These are phyloP conservation scores for Amoeboaphelidium protococcarum DNA, from an alignment of 371 early-diverging fungal genomes.

Conservation along the genomic window DNA sequence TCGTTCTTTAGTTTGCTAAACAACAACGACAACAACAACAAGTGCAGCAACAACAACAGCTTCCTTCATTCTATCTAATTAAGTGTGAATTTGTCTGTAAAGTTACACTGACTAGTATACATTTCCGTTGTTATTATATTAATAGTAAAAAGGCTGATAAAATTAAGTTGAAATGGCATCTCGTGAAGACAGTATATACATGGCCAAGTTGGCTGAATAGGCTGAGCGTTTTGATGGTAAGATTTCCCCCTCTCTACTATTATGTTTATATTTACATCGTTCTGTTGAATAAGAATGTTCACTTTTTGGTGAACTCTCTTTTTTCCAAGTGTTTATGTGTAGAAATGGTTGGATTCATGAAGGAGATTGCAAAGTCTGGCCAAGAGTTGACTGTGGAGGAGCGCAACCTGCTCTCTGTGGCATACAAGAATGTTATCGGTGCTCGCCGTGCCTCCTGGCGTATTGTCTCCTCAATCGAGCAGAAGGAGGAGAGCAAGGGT, in stretches of 20 bases:
- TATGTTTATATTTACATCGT: too few species aligned
- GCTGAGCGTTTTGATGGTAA: conserved; percentile 96
- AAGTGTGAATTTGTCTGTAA: too few species aligned
- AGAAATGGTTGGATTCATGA: conserved; percentile 14
- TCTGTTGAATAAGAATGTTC: too few species aligned
- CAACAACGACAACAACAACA: too few species aligned
- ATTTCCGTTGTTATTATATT: too few species aligned
- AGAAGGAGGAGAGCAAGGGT: conserved; percentile 88
- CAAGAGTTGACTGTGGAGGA: conserved; percentile 80
- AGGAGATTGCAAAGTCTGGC: conserved; percentile 16
- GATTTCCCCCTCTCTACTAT: too few species aligned
- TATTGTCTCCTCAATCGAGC: conserved; percentile 93
- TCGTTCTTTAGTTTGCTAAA: too few species aligned
- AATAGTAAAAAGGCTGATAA: too few species aligned
- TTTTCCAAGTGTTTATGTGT: conserved; percentile 1
- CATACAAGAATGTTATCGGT: conserved; percentile 98
- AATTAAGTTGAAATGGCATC: too few species aligned
- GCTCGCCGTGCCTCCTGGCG: conserved; percentile 98
- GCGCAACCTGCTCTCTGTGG: conserved; percentile 94
- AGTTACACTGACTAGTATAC: too few species aligned
- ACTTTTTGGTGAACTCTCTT: neutral
- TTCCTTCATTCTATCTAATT: too few species aligned
- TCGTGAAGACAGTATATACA: conserved; percentile 10
- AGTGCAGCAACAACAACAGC: too few species aligned
- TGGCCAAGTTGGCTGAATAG: conserved; percentile 95